Percentiles rank a stretch among this genome's conserved stretches.
Evolutionary conservation across 192 early-diverging fungal species (phyloP).

Genomic region (Backusella morwellensis): DNA sequence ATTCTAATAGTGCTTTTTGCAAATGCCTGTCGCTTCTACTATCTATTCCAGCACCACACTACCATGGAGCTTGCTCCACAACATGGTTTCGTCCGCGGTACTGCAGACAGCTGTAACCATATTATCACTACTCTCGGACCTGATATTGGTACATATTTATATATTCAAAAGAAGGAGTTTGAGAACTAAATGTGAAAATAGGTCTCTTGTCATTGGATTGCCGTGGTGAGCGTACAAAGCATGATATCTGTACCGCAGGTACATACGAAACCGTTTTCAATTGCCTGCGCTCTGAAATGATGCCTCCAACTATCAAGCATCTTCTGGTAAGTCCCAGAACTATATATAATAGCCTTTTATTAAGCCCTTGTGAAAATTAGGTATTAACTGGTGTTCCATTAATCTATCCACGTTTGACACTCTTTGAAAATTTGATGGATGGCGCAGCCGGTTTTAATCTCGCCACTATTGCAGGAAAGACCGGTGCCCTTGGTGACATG

Average conservation of each 20-base stretch:
- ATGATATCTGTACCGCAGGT: slow-evolving; percentile 55
- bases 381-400: slow-evolving; percentile 72
- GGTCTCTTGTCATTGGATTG: slow-evolving; percentile 69
- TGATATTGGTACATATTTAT: slow-evolving; percentile 27
- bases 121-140: slow-evolving; percentile 71
- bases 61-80: slow-evolving; percentile 53
- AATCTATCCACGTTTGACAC: slow-evolving; percentile 70
- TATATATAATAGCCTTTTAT: neutral
- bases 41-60: slow-evolving; percentile 83
- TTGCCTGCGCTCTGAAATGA: slow-evolving; percentile 43
- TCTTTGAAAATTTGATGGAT: slow-evolving; percentile 65
- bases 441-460: slow-evolving; percentile 52
- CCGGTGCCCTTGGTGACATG: slow-evolving; percentile 47
- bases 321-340: slow-evolving; percentile 38
- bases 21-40: slow-evolving; percentile 73
- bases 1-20: slow-evolving; percentile 49
- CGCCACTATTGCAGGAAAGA: slow-evolving; percentile 56
- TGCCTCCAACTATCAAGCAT: slow-evolving; percentile 59
- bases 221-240: slow-evolving; percentile 67
- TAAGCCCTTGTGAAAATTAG: neutral
- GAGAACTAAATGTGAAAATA: neutral
- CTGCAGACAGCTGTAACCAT: slow-evolving; percentile 45
- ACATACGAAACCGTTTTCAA: slow-evolving; percentile 63
- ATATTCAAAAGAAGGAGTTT: neutral
- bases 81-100: slow-evolving; percentile 53